Conservation (phyloP, 495 filamentous ascomycete genomes). For the Hypoxylon fuscum region DNA sequence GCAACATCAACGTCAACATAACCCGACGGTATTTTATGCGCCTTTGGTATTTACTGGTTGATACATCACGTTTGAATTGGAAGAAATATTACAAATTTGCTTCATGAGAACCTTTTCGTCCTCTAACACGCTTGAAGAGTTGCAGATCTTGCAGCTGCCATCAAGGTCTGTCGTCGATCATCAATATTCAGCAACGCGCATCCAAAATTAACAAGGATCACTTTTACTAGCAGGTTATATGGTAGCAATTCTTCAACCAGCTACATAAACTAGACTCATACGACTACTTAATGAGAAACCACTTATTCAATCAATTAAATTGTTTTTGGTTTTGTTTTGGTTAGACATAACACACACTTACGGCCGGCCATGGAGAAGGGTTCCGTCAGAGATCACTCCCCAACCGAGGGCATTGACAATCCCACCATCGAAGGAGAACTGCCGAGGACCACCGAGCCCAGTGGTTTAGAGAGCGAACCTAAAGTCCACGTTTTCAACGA, state of each 20-base stretch:
- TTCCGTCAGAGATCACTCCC: constrained; percentile 3
- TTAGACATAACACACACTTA: neutral
- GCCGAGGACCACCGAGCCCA: neutral
- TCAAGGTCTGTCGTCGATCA: constrained; percentile 24
- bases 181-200: neutral
- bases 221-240: constrained; percentile 14
- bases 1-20: too few species aligned
- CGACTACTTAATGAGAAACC: too few species aligned
- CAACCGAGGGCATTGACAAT: constrained; percentile 9
- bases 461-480: constrained; percentile 16
- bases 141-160: constrained; percentile 17
- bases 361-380: constrained; percentile 21
- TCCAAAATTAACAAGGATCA: constrained; percentile 1
- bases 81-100: neutral
- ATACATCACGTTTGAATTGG: too few species aligned
- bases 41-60: too few species aligned
- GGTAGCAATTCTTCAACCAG: constrained; percentile 1
- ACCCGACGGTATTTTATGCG: too few species aligned
- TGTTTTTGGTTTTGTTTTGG: neutral
- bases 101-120: constrained; percentile 17
- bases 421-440: neutral
- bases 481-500: constrained; percentile 56
- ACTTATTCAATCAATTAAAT: neutral
- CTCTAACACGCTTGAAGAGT: constrained; percentile 1
- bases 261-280: too few species aligned